A percentile compares a stretch with the other conserved stretches of the same genome.
These are phyloP conservation scores for Dioszegia aurantiaca DNA, from an alignment of 768 basidiomycete species.

Conservation along the genomic window DNA sequence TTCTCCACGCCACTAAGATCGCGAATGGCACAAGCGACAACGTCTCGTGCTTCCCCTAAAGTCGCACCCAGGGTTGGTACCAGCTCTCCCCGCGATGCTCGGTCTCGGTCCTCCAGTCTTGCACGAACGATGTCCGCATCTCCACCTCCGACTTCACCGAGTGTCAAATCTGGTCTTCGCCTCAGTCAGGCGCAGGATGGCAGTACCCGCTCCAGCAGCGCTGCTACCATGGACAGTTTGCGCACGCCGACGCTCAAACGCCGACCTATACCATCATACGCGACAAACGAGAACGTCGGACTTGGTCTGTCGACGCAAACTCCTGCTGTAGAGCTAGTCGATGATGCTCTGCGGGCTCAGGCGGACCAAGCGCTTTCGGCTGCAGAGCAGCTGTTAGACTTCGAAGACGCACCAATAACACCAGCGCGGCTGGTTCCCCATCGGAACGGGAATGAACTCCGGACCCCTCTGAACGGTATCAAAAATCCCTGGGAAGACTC, in stretches of 20 bases:
- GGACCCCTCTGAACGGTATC: conserved; percentile 26
- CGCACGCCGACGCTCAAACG: conserved; percentile 23
- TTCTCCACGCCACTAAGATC: conserved; percentile 4
- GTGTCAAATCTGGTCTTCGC: not conserved
- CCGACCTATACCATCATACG: conserved; percentile 11
- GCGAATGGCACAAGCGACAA: conserved; percentile 6
- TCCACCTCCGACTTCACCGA: conserved; percentile 20
- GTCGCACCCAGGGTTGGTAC: conserved; percentile 6
- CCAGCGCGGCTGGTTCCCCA: conserved; percentile 53
- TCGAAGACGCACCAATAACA: conserved; percentile 59
- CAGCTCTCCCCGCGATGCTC: conserved; percentile 8
- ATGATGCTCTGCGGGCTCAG: conserved; percentile 78
- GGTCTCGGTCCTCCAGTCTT: conserved; percentile 21
- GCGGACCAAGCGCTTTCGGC: conserved; percentile 93
- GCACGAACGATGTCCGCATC: conserved; percentile 14
- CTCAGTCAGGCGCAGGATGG: not conserved
- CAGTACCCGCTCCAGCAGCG: conserved; percentile 16
- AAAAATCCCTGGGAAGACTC: conserved; percentile 70
- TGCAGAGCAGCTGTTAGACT: conserved; percentile 79
- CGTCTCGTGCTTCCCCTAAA: conserved; percentile 9
- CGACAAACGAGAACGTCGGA: conserved; percentile 11
- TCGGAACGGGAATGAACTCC: conserved; percentile 7
- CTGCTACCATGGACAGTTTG: conserved; percentile 8
- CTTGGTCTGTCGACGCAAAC: not conserved
- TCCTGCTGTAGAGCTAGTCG: conserved; percentile 55